Conservation (phyloP, 2,329 filamentous ascomycete species). For the Colletotrichum sp. region DNA sequence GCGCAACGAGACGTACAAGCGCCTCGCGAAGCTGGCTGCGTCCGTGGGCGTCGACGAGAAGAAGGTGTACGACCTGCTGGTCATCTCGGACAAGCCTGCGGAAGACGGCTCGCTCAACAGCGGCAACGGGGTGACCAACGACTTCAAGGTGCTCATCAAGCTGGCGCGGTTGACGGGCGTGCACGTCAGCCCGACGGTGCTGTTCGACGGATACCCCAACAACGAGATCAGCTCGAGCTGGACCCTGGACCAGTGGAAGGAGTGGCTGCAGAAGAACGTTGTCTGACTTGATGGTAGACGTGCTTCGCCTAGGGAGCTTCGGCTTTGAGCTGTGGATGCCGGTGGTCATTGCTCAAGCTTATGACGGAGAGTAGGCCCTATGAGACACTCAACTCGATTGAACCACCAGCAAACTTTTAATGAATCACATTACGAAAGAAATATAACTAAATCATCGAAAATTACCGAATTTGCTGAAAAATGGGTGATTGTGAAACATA, state of each 20-base stretch:
- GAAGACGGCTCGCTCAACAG: conserved; percentile 73
- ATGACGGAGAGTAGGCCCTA: neutral
- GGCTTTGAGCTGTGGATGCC: neutral
- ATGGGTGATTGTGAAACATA: neutral
- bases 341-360: neutral
- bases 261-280: conserved; percentile 72
- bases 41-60: conserved; percentile 72
- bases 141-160: conserved; percentile 85
- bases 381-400: no score
- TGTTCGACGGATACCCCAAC: conserved; percentile 86
- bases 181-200: conserved; percentile 89
- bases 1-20: conserved; percentile 81
- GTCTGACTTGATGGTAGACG: conserved; percentile 32
- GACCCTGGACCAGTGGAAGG: conserved; percentile 80
- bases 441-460: neutral
- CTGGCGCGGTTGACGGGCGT: conserved; percentile 79
- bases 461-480: neutral
- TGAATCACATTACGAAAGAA: neutral
- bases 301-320: neutral
- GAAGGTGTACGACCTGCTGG: conserved; percentile 72
- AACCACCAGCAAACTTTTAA: neutral
- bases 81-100: conserved; percentile 69
- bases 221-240: conserved; percentile 80
- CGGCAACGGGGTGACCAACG: conserved; percentile 83
- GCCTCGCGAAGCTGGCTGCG: conserved; percentile 76